These are phyloP conservation scores for Aureobasidium mangrovei DNA, from an alignment of 2,329 filamentous ascomycete genomes.

Conservation along the genomic window DNA sequence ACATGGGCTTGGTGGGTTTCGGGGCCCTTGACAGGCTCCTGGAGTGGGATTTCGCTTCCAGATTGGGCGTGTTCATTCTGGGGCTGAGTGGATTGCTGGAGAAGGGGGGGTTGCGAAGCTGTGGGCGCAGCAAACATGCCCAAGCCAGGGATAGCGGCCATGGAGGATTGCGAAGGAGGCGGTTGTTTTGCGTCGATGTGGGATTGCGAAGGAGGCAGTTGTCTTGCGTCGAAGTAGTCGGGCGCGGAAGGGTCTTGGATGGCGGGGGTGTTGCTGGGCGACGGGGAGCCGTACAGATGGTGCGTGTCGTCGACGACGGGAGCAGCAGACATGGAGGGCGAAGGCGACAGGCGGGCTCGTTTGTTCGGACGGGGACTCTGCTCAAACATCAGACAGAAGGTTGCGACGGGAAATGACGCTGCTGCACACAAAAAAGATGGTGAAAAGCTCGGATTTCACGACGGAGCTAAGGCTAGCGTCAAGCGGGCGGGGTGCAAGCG, in stretches of 20 bases:
- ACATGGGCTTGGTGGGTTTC: background rate
- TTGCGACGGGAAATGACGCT: background rate
- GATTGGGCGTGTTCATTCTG: background rate
- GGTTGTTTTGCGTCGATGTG: background rate
- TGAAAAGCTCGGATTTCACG: background rate
- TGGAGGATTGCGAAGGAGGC: background rate
- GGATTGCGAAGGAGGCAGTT: background rate
- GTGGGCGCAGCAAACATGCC: background rate
- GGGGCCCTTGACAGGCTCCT: background rate
- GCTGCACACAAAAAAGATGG: background rate
- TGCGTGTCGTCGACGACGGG: slow-evolving; percentile 22
- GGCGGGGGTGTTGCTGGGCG: slow-evolving; percentile 1
- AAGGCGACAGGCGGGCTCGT: slow-evolving; percentile 3
- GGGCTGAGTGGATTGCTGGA: background rate
- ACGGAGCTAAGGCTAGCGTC: slow-evolving; percentile 5
- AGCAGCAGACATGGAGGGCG: slow-evolving; percentile 10
- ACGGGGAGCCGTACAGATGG: slow-evolving; percentile 24
- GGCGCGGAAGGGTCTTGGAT: background rate
- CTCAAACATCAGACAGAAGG: slow-evolving; percentile 1
- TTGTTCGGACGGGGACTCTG: slow-evolving; percentile 12
- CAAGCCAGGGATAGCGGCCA: slow-evolving; percentile 11
- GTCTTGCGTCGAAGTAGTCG: background rate
- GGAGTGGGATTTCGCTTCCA: background rate
- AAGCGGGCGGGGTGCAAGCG: background rate
- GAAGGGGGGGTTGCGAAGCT: background rate